Evolutionary conservation across 1,139 yeast genomes (phyloP).

Genomic region (Meyerozyma carpophila): DNA sequence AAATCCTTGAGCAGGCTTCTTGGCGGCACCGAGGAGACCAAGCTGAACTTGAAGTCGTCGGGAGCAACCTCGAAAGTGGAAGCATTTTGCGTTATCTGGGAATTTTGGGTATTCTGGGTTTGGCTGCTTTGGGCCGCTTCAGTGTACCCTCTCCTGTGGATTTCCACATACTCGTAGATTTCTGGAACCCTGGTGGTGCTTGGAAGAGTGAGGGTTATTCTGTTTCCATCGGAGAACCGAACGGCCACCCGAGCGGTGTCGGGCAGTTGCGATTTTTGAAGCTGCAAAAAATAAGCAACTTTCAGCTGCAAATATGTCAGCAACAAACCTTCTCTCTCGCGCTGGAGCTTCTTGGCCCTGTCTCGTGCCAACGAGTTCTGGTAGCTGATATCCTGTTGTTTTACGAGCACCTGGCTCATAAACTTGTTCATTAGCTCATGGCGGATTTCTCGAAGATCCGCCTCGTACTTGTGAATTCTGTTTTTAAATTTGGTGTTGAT

Average conservation of each 20-base stretch:
- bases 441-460: conserved; percentile 53
- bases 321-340: conserved; percentile 10
- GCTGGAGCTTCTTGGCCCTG: conserved; percentile 27
- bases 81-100: conserved; percentile 18
- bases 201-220: conserved; percentile 46
- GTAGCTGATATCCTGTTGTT: conserved; percentile 77
- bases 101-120: conserved; percentile 6
- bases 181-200: conserved; percentile 46
- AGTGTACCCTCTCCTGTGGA: conserved; percentile 26
- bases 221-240: conserved; percentile 46
- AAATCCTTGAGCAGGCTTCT: conserved; percentile 24
- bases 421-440: conserved; percentile 59
- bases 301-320: conserved; percentile 39
- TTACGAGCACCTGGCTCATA: conserved; percentile 53
- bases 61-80: conserved; percentile 17
- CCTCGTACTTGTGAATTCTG: conserved; percentile 52
- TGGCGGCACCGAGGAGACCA: conserved; percentile 39
- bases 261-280: conserved; percentile 28
- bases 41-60: conserved; percentile 26
- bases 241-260: conserved; percentile 51
- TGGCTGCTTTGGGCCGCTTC: conserved; percentile 44
- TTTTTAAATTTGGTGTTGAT: conserved; percentile 37
- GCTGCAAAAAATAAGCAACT: conserved; percentile 36
- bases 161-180: conserved; percentile 55
- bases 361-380: conserved; percentile 62